phyloP scores from a whole-genome alignment of 2,329 filamentous ascomycete genomes.

The Exserohilum turcica region DNA sequence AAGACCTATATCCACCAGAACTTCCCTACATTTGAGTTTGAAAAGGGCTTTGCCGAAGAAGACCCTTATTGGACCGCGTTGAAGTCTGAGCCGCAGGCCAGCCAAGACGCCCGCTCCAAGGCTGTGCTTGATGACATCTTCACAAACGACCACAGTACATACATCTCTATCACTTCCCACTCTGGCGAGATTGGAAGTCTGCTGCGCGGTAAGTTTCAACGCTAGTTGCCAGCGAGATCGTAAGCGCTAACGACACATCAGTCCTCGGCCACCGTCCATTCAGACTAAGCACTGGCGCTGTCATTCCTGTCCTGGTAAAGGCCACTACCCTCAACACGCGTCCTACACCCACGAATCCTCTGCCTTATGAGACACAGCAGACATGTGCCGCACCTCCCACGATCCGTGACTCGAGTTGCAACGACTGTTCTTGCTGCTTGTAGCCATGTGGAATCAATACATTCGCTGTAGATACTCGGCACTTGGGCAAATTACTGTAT shows the following conservation, averaged over 20 bases:
- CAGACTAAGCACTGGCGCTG: constrained; percentile 66
- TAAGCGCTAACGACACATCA: constrained; percentile 11
- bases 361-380: constrained; percentile 29
- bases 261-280: constrained; percentile 68
- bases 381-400: constrained; percentile 40
- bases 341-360: constrained; percentile 38
- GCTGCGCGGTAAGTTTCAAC: constrained; percentile 45
- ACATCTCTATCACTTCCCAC: constrained; percentile 63
- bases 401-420: constrained; percentile 39
- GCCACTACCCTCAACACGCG: constrained; percentile 54
- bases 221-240: too few relatives aligned
- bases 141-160: constrained; percentile 51
- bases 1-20: constrained; percentile 59
- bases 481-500: not conserved
- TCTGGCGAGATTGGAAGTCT: constrained; percentile 64
- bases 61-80: constrained; percentile 60
- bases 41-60: constrained; percentile 64
- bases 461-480: not conserved
- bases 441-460: not conserved
- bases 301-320: constrained; percentile 70
- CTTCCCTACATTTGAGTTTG: constrained; percentile 62
- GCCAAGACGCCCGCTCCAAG: constrained; percentile 56
- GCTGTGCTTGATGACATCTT: constrained; percentile 61
- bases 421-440: constrained; percentile 46
- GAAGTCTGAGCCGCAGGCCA: constrained; percentile 55